A percentile compares a stretch with the other conserved stretches of the same genome.
These are phyloP conservation scores for Ceratocystis cacaofunesta DNA, from an alignment of 2,329 filamentous ascomycete genomes.

Conservation along the genomic window DNA sequence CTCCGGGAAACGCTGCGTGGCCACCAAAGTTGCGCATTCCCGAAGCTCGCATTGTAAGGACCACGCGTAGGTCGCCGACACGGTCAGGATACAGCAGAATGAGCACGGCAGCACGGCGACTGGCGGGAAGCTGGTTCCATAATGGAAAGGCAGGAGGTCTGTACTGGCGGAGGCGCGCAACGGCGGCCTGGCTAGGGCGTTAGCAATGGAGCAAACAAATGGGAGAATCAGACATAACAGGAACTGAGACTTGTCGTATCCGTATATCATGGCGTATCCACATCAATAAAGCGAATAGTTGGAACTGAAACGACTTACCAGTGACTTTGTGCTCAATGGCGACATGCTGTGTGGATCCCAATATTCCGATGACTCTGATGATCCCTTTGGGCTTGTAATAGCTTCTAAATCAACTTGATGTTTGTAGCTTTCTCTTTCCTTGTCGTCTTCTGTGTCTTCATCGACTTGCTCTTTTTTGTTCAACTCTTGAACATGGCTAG, in stretches of 20 bases:
- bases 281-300: not conserved
- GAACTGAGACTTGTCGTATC: not conserved
- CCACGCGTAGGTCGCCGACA: conserved; percentile 59
- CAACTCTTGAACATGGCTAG: not conserved
- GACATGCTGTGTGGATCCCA: conserved; percentile 45
- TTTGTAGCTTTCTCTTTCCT: not conserved
- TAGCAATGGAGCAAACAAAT: not conserved
- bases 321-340: conserved; percentile 38
- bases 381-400: not conserved
- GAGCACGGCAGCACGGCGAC: conserved; percentile 69
- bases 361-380: conserved; percentile 24
- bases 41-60: conserved; percentile 53
- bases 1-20: conserved; percentile 75
- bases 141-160: conserved; percentile 44
- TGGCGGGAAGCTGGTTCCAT: conserved; percentile 46
- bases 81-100: conserved; percentile 78
- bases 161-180: conserved; percentile 46
- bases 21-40: conserved; percentile 57
- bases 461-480: not conserved
- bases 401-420: not conserved
- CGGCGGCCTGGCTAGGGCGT: conserved; percentile 33
- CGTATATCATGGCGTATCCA: not conserved
- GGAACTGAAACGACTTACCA: conserved; percentile 30
- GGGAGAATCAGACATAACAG: not conserved
- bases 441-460: not conserved